Evolutionary conservation across 371 early-diverging fungal species (phyloP), one percentile per base, ranked within the genome.

Genomic region (Mucor piriformis): DNA sequence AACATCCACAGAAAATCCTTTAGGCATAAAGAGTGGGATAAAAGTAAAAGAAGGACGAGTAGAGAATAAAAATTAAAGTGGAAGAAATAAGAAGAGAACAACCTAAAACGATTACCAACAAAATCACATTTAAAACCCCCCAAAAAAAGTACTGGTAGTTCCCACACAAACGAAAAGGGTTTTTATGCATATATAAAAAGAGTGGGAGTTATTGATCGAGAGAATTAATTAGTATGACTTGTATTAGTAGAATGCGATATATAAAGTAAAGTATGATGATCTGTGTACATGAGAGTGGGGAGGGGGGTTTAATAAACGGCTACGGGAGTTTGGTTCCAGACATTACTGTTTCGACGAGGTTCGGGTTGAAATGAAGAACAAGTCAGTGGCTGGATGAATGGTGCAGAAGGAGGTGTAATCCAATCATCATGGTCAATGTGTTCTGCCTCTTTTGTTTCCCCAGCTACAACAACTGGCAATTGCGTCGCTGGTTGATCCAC

Each of bases 1-100:
- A 16, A 63, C 59, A n/a, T 67, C 68, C 15, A 67, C 68, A 51
- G 50, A 59, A 32, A 50, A 67, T 38, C 60, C 68, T 63, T 67
- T 42, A 21, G 63, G 59, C 68, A 67, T 67, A 60, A 48, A 21
- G 27, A 32, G 25, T 20, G 11, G 21, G 15, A 20, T 6, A 18
- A 16, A 52, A 46, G 35, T 13, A 7, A 44, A 55, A 34, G 25
- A 38, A 16, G 10, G 16, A 27, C 15, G 24, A 44, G 16, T 12
- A 49, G 18, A 21, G 21, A 48, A 49, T 43, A n/a, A n/a, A n/a
- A n/a, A n/a, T n/a, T n/a, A n/a, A n/a, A n/a, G 55, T 29, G 8
- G 37, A 1, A 29, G 33, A 34, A 34, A 16, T 42, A 20, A n/a
- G n/a, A n/a, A n/a, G 6, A 25, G 12, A 25, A 16, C n/a, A 25